Evolutionary conservation across 2,329 filamentous ascomycete genomes (phyloP).

Genomic region (Pseudopithomyces maydicus): DNA sequence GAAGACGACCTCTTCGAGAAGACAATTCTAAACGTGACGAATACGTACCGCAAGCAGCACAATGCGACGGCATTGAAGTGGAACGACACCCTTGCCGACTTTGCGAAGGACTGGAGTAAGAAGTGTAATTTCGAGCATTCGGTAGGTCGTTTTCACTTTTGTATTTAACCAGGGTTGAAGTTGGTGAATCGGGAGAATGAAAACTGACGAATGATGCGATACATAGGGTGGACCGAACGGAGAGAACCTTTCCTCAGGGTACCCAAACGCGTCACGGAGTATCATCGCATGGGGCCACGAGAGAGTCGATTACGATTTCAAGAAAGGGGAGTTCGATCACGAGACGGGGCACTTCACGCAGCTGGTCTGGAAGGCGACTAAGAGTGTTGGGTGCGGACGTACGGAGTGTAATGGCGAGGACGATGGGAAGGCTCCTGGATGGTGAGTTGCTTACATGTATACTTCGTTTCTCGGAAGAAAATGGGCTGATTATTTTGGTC

Average conservation of each 20-base stretch:
- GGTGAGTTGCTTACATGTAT: constrained; percentile 18
- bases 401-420: constrained; percentile 20
- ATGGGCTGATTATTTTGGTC: not conserved
- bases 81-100: constrained; percentile 67
- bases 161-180: too few species aligned
- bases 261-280: constrained; percentile 61
- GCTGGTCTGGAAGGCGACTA: constrained; percentile 30
- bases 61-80: constrained; percentile 64
- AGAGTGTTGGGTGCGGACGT: constrained; percentile 26
- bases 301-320: constrained; percentile 63
- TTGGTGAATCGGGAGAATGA: too few species aligned
- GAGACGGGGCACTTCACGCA: constrained; percentile 34
- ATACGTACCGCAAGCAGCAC: constrained; percentile 68
- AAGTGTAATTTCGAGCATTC: constrained; percentile 59
- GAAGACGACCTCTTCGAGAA: constrained; percentile 48
- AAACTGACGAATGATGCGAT: too few species aligned
- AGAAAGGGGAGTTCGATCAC: constrained; percentile 46
- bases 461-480: too few species aligned
- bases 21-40: constrained; percentile 69
- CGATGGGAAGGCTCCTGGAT: constrained; percentile 26
- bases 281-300: constrained; percentile 72
- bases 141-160: too few species aligned
- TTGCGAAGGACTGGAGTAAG: constrained; percentile 58
- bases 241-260: constrained; percentile 76
- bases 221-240: constrained; percentile 70